Percentiles rank a stretch among this genome's conserved stretches.
Evolutionary conservation across 2,329 filamentous ascomycete species (phyloP).

Genomic region (Curvularia sp.): DNA sequence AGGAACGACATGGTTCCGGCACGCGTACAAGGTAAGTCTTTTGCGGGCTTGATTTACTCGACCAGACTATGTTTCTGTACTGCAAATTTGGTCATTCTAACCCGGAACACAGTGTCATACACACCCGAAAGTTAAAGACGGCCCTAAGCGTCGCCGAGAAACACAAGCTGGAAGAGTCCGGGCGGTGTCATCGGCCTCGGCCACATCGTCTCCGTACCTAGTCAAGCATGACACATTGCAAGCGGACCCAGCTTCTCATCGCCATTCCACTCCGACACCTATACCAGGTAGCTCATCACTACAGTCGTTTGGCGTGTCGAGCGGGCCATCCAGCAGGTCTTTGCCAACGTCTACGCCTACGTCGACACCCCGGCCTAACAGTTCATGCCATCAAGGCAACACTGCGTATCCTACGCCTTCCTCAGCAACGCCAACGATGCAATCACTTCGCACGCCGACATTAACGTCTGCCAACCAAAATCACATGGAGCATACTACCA

Average conservation of each 20-base stretch:
- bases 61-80: slow-evolving; percentile 6
- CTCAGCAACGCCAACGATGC: slow-evolving; percentile 32
- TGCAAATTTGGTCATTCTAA: slow-evolving; percentile 35
- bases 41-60: slow-evolving; percentile 9
- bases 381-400: slow-evolving; percentile 28
- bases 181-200: slow-evolving; percentile 46
- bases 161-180: slow-evolving; percentile 49
- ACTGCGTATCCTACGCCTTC: slow-evolving; percentile 39
- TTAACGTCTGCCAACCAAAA: slow-evolving; percentile 25
- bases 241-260: slow-evolving; percentile 31
- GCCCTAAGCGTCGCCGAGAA: slow-evolving; percentile 53
- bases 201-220: slow-evolving; percentile 46
- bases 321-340: slow-evolving; percentile 18
- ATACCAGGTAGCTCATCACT: slow-evolving; percentile 33
- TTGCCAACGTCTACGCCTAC: slow-evolving; percentile 34
- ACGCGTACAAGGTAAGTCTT: slow-evolving; percentile 77
- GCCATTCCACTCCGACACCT: slow-evolving; percentile 44
- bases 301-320: slow-evolving; percentile 37
- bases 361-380: slow-evolving; percentile 29
- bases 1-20: slow-evolving; percentile 89
- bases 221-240: slow-evolving; percentile 40
- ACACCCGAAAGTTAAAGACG: slow-evolving; percentile 54
- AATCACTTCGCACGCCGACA: slow-evolving; percentile 32
- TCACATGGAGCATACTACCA: slow-evolving; percentile 16
- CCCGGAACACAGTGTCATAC: slow-evolving; percentile 49